Conservation (phyloP, 805 yeast genomes). For the Suhomyces tanzawaensis region DNA sequence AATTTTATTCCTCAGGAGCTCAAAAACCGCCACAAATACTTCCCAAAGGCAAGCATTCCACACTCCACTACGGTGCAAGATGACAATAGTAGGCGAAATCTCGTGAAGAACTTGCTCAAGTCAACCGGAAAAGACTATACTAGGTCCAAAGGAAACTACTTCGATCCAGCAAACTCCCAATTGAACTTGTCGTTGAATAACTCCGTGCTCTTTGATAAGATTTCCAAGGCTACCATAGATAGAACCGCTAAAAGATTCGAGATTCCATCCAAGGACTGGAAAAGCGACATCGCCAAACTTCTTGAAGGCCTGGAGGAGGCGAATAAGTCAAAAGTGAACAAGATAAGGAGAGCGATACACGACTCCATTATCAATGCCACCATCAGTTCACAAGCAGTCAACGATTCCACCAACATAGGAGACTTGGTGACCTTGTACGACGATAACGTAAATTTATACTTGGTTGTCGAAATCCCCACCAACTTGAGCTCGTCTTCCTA, state of each 20-base stretch:
- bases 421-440: conserved; percentile 58
- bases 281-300: conserved; percentile 1
- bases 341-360: conserved; percentile 1
- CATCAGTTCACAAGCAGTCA: conserved; percentile 8
- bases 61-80: not conserved
- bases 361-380: conserved; percentile 9
- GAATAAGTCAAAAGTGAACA: not conserved
- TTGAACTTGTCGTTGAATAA: conserved; percentile 21
- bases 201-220: conserved; percentile 16
- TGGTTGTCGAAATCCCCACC: conserved; percentile 54
- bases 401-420: conserved; percentile 44
- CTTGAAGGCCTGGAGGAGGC: not conserved
- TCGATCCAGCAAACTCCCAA: conserved; percentile 23
- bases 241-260: conserved; percentile 21
- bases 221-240: conserved; percentile 13
- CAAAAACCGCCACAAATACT: conserved; percentile 1
- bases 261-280: conserved; percentile 21
- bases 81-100: not conserved
- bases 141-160: conserved; percentile 7
- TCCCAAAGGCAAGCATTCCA: not conserved
- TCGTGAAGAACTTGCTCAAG: conserved; percentile 3
- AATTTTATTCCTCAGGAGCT: conserved; percentile 5
- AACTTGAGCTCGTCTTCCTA: conserved; percentile 51
- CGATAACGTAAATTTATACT: conserved; percentile 46
- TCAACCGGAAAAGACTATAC: conserved; percentile 5